Base-by-base conservation (phyloP, 768 basidiomycete genomes). In the Hortiboletus campestris region DNA sequence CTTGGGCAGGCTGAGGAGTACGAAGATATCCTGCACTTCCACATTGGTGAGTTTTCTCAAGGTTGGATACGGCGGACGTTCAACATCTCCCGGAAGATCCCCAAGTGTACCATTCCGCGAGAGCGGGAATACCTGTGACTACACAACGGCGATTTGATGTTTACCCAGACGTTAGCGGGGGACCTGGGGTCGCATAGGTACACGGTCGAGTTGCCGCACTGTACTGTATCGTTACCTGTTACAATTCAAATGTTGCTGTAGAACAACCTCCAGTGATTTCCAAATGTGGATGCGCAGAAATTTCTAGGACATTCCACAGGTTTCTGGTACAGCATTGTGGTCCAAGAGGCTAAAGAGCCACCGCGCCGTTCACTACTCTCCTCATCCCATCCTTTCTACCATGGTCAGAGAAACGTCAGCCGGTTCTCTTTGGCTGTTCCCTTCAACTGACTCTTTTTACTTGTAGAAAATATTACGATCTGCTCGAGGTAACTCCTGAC, bases 121-220 rank as follows among this genome's bases (percentile, higher is more conserved):
- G 95, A 41, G 77, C 81, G 46, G 89, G 89, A 3, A 92, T 98
- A 46, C 96, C 96, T 7, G 92, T 98, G n/a, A 94, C 91, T 1
- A 80, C 74, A 34, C 96, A 98, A 72, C 76, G 94, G 51, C 82
- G 95, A 49, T 97, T 96, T 66, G 95, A 96, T 73, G 91, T 97
- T 41, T 98, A 98, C 67, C 75, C 80, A 6, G 87, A 95, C 67
- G 84, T 96, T 50, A 80, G 77, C 59, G 65, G 65, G 31, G 45
- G 35, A 2, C 6, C 38, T 41, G 20, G 11, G n/a, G n/a, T n/a
- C 6, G 46, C 53, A 19, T 43, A 46, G 51, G 31, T 50, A 16
- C 2, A 32, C 1, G 6, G 14, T 44, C 11, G 39, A 40, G 39
- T 45, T 45, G 29, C 29, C 10, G 22, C 48, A 9, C 46, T 19